A percentile compares a stretch with the other conserved stretches of the same genome.
Evolutionary conservation across 2,329 filamentous ascomycete genomes (phyloP).

Genomic region (Fusarium concolor): DNA sequence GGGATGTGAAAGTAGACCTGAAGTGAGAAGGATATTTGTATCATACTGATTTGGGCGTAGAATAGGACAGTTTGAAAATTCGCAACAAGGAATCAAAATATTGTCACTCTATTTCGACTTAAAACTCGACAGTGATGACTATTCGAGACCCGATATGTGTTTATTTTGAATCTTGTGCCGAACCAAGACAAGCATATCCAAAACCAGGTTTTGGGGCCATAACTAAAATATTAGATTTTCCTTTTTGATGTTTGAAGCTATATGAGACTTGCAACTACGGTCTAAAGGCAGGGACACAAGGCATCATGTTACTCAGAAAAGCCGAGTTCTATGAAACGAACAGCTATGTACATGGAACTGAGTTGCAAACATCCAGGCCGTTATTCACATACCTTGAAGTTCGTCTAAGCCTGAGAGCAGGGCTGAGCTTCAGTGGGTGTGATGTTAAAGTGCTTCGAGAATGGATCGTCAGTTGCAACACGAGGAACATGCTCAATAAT

Average conservation of each 20-base stretch:
- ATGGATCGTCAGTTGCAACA: conserved; percentile 46
- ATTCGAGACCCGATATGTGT: background rate
- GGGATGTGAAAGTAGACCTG: conserved; percentile 24
- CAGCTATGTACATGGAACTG: background rate
- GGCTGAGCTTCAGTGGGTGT: conserved; percentile 39
- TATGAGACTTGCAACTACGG: background rate
- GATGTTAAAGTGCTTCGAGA: conserved; percentile 44
- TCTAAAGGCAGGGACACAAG: background rate
- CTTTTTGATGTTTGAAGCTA: background rate
- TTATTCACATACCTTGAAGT: no score
- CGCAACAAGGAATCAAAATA: conserved; percentile 27
- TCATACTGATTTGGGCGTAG: conserved; percentile 47
- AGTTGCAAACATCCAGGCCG: background rate
- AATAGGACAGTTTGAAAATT: conserved; percentile 37
- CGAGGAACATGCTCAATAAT: conserved; percentile 64
- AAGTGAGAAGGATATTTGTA: conserved; percentile 46
- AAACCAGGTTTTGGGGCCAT: background rate
- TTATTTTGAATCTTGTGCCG: background rate
- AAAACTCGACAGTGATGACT: background rate
- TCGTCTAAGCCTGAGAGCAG: conserved; percentile 19
- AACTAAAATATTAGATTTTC: background rate
- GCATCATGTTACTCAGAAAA: background rate
- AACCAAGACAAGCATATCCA: background rate
- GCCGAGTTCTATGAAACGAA: background rate
- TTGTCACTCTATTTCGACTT: conserved; percentile 16